Percentiles rank a stretch among this genome's conserved stretches.
These are phyloP conservation scores for Calonectria naviculata DNA, from an alignment of 2,329 filamentous ascomycete species.

Conservation along the genomic window DNA sequence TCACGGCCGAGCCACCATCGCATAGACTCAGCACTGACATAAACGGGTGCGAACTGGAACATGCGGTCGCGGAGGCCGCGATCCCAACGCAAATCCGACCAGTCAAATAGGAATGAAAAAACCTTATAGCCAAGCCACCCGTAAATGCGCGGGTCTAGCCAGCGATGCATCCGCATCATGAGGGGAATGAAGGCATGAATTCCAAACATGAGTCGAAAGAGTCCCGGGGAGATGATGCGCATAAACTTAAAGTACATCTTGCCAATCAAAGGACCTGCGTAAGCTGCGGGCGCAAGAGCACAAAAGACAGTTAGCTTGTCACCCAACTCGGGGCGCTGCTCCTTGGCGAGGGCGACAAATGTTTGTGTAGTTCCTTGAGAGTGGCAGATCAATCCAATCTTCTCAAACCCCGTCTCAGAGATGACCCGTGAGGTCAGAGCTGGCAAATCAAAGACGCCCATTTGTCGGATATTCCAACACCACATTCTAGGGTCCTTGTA, in stretches of 20 bases:
- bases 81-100: conserved; percentile 89
- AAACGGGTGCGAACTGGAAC: conserved; percentile 94
- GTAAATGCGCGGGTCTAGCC: conserved; percentile 76
- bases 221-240: conserved; percentile 77
- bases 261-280: conserved; percentile 86
- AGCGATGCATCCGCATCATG: conserved; percentile 86
- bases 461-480: conserved; percentile 95
- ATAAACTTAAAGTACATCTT: conserved; percentile 95
- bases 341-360: conserved; percentile 87
- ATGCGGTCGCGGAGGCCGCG: conserved; percentile 80
- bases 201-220: conserved; percentile 87
- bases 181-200: conserved; percentile 94
- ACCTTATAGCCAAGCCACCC: conserved; percentile 88
- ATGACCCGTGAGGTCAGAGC: conserved; percentile 85
- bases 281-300: conserved; percentile 88
- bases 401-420: conserved; percentile 83
- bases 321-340: conserved; percentile 87
- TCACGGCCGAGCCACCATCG: conserved; percentile 94
- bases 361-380: conserved; percentile 93
- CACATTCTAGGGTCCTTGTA: conserved; percentile 90
- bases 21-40: conserved; percentile 91
- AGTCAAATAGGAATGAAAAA: conserved; percentile 90
- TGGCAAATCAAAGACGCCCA: conserved; percentile 89
- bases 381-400: conserved; percentile 86
- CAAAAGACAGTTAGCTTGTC: conserved; percentile 90